Base-by-base conservation (phyloP, 257 asterid species). In the Handroanthus guayacan region DNA sequence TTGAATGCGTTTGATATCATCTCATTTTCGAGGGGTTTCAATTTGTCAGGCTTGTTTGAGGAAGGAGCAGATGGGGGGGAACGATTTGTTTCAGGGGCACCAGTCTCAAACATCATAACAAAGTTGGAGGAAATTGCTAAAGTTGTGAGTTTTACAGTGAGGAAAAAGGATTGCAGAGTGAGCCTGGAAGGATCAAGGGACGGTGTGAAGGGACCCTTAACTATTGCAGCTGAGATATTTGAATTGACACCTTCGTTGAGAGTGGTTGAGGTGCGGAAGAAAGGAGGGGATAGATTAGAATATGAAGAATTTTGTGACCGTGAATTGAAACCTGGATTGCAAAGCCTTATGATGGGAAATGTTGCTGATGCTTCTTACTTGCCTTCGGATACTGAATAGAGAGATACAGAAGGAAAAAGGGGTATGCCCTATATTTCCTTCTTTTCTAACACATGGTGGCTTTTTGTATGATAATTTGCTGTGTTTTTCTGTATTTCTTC, bases 1-100 rank as follows among this genome's bases (percentile, higher is more conserved):
- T 86, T 94, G 87, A 94, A 94, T 78, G 98, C 98, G 6, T 94
- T 94, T 63, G 98, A 94, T 76, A 86, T 94, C 18, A 94, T 94
- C 72, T 94, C 98, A 0, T 94, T 94, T 80, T 94, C 98, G 0
- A 88, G 90, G 1, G 97, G 97, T 39, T 91, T 94, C 63, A 92
- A 94, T 85, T 79, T 94, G 60, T 94, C 98, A 10, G 98, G 98
- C 18, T 71, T 94, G 76, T 94, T 94, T 72, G 98, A 92, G 75
- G 98, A 94, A 71, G 98, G 92, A 44, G 78, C 84, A 38, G 92
- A 88, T 54, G 95, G 94, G 1, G 86, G 87, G 51, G 85, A 67
- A 8, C 88, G 98, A 70, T 88, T 89, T 63, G 89, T 94, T 16
- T 87, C 97, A 0, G 95, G 90, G 72, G 98, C 94, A 16, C 94